Conservation (phyloP, 2,329 filamentous ascomycete genomes). For the Xylaria sp. region DNA sequence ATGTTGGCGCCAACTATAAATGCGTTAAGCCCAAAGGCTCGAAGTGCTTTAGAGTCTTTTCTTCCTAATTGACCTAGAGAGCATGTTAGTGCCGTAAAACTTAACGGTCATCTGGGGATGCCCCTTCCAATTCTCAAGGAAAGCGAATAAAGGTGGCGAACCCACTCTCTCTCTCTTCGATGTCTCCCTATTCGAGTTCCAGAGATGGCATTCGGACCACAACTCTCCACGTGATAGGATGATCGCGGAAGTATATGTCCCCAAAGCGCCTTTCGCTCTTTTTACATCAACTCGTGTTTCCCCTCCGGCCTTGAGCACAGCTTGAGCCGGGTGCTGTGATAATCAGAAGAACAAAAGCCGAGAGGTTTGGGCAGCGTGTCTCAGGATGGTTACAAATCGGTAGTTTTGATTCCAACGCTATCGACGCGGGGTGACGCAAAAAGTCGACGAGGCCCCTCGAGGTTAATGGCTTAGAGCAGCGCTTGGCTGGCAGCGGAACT, state of each 20-base stretch:
- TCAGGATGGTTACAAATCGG: conserved; percentile 10
- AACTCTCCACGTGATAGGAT: not conserved
- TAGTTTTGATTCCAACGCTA: conserved; percentile 13
- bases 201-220: not conserved
- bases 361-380: conserved; percentile 2
- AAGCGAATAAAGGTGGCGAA: conserved; percentile 6
- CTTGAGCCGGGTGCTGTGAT: not conserved
- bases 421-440: conserved; percentile 10
- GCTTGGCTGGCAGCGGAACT: conserved; percentile 15
- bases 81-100: conserved; percentile 18
- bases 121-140: not conserved
- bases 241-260: not conserved
- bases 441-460: conserved; percentile 13
- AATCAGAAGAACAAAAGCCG: not conserved
- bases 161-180: conserved; percentile 2
- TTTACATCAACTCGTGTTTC: conserved; percentile 6
- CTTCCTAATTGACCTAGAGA: conserved; percentile 9
- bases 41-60: not conserved
- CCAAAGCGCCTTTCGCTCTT: not conserved
- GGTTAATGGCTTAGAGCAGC: conserved; percentile 7
- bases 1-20: conserved; percentile 18
- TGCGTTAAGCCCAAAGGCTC: conserved; percentile 12
- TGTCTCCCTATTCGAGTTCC: not conserved
- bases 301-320: conserved; percentile 7
- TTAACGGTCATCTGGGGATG: not conserved